Evolutionary conservation across 179 eudicot genomes (phyloP).

Genomic region (Sideroxylon spinosum): DNA sequence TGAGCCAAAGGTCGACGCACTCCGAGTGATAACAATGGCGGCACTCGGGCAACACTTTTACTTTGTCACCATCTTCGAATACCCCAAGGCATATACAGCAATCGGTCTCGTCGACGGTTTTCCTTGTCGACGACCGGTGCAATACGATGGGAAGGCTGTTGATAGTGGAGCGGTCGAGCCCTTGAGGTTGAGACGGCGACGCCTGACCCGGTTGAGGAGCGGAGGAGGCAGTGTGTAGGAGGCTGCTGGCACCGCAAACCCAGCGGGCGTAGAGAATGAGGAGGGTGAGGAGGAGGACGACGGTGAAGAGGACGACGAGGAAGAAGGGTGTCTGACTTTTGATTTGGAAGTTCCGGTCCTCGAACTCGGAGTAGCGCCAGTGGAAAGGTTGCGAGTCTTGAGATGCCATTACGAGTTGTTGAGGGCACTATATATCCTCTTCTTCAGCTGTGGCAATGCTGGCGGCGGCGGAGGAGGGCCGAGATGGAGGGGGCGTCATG

Average conservation of each 20-base stretch:
- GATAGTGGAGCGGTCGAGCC: slow-evolving; percentile 40
- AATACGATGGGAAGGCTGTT: slow-evolving; percentile 38
- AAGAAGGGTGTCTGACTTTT: slow-evolving; percentile 55
- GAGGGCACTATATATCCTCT: neutral
- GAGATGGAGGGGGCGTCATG: neutral
- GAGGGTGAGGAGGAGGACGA: slow-evolving; percentile 37
- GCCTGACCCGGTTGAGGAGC: slow-evolving; percentile 17
- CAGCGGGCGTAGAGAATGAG: slow-evolving; percentile 51
- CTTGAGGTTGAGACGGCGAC: slow-evolving; percentile 26
- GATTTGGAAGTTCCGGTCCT: slow-evolving; percentile 58
- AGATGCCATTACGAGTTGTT: neutral
- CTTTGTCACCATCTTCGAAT: slow-evolving; percentile 65
- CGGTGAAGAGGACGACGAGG: slow-evolving; percentile 47
- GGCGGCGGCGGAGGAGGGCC: neutral
- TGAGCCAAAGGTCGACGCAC: slow-evolving; percentile 75
- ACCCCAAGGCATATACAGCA: slow-evolving; percentile 68
- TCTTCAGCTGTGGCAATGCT: neutral
- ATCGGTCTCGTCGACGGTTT: slow-evolving; percentile 30
- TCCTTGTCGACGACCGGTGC: slow-evolving; percentile 25
- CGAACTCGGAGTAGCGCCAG: slow-evolving; percentile 59
- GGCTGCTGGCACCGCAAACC: slow-evolving; percentile 37
- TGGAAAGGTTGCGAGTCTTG: slow-evolving; percentile 31
- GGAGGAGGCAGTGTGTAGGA: slow-evolving; percentile 16
- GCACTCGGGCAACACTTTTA: slow-evolving; percentile 57
- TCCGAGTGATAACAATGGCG: slow-evolving; percentile 60